A percentile compares a stretch with the other conserved stretches of the same genome.
Conservation (phyloP, 1,139 yeast genomes). For the Taphrina flavorubra region DNA sequence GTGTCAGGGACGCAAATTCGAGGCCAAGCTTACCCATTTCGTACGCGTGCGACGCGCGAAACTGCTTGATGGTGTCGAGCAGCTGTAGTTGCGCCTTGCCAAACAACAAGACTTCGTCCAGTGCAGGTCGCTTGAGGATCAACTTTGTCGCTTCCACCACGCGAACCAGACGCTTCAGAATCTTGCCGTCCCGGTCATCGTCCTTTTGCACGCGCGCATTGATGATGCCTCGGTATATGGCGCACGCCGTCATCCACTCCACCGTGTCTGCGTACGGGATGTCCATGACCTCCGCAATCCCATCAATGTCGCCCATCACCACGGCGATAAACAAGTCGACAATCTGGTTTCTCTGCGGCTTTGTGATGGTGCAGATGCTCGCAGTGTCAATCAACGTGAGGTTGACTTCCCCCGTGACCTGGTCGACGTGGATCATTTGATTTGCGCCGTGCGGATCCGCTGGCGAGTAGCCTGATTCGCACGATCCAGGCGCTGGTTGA, state of each 20-base stretch:
- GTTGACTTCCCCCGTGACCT: slow-evolving; percentile 5
- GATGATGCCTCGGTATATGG: slow-evolving; percentile 14
- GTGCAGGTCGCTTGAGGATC: slow-evolving; percentile 21
- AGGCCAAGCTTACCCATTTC: slow-evolving; percentile 16
- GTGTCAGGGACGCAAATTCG: slow-evolving; percentile 15
- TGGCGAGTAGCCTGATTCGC: slow-evolving; percentile 6
- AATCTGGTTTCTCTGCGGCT: slow-evolving; percentile 20
- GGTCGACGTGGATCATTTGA: slow-evolving; percentile 23
- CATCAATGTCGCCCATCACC: slow-evolving; percentile 17
- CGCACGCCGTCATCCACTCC: slow-evolving; percentile 10
- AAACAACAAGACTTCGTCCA: slow-evolving; percentile 18
- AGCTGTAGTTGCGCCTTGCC: slow-evolving; percentile 29
- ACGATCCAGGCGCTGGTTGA: background rate
- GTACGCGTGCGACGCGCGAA: slow-evolving; percentile 16
- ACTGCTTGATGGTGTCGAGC: slow-evolving; percentile 24
- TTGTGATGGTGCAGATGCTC: slow-evolving; percentile 23
- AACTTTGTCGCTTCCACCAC: slow-evolving; percentile 25
- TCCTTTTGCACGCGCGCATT: background rate
- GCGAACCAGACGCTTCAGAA: slow-evolving; percentile 10
- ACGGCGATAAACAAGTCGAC: slow-evolving; percentile 24
- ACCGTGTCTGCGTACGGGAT: slow-evolving; percentile 2
- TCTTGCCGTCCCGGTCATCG: slow-evolving; percentile 6
- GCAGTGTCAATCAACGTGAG: slow-evolving; percentile 26
- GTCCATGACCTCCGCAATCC: slow-evolving; percentile 18
- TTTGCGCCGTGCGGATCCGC: slow-evolving; percentile 31